Evolutionary conservation across 345 rosid genomes (phyloP).

Genomic region (Dipteronia sinensis): DNA sequence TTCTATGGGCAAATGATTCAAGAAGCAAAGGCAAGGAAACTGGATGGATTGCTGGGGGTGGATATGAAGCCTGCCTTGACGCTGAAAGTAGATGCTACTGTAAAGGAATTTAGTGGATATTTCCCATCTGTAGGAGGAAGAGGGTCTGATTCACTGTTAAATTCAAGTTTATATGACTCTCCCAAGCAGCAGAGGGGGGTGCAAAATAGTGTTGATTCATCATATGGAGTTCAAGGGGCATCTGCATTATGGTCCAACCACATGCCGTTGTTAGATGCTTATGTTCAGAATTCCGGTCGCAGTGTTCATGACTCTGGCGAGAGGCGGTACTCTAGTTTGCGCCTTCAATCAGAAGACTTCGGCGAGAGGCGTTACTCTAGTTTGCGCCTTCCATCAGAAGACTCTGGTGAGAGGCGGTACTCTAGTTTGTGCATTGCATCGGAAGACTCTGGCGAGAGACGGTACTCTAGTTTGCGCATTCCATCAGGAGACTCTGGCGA

Average conservation of each 20-base stretch:
- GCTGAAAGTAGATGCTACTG: conserved; percentile 50
- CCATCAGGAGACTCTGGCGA: conserved; percentile 42
- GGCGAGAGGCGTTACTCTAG: no score
- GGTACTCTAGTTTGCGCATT: conserved; percentile 67
- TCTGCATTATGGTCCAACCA: conserved; percentile 58
- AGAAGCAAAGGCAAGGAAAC: conserved; percentile 67
- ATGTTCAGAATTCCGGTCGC: conserved; percentile 48
- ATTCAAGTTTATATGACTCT: conserved; percentile 56
- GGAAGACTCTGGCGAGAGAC: conserved; percentile 51
- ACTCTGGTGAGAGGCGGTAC: conserved; percentile 64
- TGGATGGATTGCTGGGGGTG: conserved; percentile 55
- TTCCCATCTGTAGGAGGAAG: conserved; percentile 52
- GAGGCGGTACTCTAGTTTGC: conserved; percentile 74
- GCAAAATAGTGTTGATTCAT: conserved; percentile 56
- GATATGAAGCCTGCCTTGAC: conserved; percentile 51
- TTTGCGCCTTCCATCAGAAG: conserved; percentile 45
- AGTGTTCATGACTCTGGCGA: conserved; percentile 57
- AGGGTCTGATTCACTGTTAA: conserved; percentile 54
- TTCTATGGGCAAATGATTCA: conserved; percentile 67
- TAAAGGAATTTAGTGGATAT: conserved; percentile 52
- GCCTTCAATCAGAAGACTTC: conserved; percentile 43
- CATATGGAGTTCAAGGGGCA: conserved; percentile 60
- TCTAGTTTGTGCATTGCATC: conserved; percentile 59
- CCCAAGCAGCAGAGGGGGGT: conserved; percentile 56
- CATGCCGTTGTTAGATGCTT: conserved; percentile 55